A percentile compares a stretch with the other conserved stretches of the same genome.
These are phyloP conservation scores for Zygoascus hellenicus DNA, from an alignment of 1,139 yeast genomes.

Conservation along the genomic window DNA sequence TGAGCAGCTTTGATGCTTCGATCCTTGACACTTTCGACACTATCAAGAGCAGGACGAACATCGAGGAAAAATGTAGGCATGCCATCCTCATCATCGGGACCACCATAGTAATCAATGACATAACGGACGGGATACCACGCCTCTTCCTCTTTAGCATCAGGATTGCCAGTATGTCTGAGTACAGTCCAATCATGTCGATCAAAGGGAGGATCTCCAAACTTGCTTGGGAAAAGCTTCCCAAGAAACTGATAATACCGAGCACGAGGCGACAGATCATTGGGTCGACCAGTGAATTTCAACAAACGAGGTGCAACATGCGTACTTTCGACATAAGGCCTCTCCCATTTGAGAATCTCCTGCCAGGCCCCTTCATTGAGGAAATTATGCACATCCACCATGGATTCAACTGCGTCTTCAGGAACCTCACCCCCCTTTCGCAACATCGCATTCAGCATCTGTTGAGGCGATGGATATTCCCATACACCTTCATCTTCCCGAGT, in stretches of 20 bases:
- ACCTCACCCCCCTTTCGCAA: constrained; percentile 81
- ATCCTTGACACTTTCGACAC: constrained; percentile 55
- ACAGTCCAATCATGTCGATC: constrained; percentile 99
- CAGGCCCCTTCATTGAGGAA: constrained; percentile 97
- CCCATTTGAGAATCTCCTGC: constrained; percentile 94
- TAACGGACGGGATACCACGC: constrained; percentile 68
- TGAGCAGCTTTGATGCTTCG: constrained; percentile 51
- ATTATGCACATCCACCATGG: constrained; percentile 97
- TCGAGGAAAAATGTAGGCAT: constrained; percentile 91
- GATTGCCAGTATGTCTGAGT: constrained; percentile 46
- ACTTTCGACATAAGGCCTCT: constrained; percentile 49
- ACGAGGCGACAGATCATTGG: constrained; percentile 82
- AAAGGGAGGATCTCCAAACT: constrained; percentile 79
- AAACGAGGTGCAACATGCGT: constrained; percentile 66
- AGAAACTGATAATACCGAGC: constrained; percentile 66
- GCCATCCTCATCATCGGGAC: constrained; percentile 83
- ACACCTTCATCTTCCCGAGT: constrained; percentile 56
- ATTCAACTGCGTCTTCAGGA: constrained; percentile 92
- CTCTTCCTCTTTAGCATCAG: constrained; percentile 34
- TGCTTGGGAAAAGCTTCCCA: constrained; percentile 65
- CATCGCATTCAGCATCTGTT: constrained; percentile 98
- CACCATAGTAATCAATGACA: constrained; percentile 89
- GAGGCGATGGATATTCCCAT: constrained; percentile 99
- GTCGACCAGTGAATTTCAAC: constrained; percentile 85
- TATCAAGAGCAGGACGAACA: constrained; percentile 91